Percentiles rank a stretch among this genome's conserved stretches.
Conservation (phyloP, 345 rosid species). For the Brassica juncea region DNA sequence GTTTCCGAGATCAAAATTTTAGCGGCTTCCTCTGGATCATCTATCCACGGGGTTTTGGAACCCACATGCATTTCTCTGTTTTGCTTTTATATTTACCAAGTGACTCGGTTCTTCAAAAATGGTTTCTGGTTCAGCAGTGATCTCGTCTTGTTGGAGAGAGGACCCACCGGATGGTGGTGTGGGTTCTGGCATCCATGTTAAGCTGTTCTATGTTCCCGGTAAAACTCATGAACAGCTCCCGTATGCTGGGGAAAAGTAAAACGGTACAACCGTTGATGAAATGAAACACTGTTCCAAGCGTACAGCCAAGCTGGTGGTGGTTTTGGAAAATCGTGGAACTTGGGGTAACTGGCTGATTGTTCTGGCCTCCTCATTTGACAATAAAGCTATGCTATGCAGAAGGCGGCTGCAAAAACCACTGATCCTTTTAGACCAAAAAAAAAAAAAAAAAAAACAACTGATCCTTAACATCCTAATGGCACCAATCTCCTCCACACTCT, state of each 20-base stretch:
- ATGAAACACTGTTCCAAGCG: constrained; percentile 40
- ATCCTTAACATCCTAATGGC: no score
- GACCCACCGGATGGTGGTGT: constrained; percentile 53
- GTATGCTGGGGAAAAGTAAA: no score
- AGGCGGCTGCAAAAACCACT: no score
- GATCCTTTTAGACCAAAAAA: no score
- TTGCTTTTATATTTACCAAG: constrained; percentile 44
- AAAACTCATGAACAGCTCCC: neutral
- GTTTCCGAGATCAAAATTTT: constrained; percentile 89
- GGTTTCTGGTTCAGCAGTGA: constrained; percentile 34
- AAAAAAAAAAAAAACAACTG: no score
- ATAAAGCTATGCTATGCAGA: no score
- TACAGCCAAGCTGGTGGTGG: constrained; percentile 36
- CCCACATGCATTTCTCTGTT: no score
- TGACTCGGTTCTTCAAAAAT: constrained; percentile 42
- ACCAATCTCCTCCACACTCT: no score
- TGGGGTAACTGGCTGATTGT: constrained; percentile 20
- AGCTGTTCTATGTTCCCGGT: constrained; percentile 61
- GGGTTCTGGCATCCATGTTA: constrained; percentile 69
- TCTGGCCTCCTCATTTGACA: constrained; percentile 23
- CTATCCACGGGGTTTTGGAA: no score
- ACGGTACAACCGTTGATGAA: constrained; percentile 21
- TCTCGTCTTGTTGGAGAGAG: constrained; percentile 71
- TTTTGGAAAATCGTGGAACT: constrained; percentile 36
- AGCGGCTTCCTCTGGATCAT: constrained; percentile 84